phyloP scores from a whole-genome alignment of 768 basidiomycete species.

The Phallus indusiatus region DNA sequence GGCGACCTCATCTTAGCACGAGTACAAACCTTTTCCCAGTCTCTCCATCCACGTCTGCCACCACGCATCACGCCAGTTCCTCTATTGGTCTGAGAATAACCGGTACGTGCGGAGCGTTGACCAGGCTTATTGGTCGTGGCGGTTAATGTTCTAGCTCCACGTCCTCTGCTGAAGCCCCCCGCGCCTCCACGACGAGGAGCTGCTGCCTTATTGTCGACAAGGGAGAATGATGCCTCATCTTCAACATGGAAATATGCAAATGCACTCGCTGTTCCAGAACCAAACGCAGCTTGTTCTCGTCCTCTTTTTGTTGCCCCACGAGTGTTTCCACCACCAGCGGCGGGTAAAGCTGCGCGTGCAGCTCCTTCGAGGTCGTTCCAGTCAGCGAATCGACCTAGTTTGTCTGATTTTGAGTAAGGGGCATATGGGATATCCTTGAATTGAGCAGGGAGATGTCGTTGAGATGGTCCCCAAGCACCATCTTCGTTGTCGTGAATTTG shows the following conservation, averaged over 20 bases:
- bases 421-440: constrained; percentile 99
- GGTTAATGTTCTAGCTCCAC: constrained; percentile 36
- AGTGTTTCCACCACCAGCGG: constrained; percentile 24
- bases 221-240: constrained; percentile 93
- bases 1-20: neutral
- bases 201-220: constrained; percentile 82
- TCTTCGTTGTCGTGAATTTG: constrained; percentile 87
- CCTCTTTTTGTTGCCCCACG: constrained; percentile 41
- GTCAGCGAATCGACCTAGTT: constrained; percentile 94
- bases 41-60: constrained; percentile 74
- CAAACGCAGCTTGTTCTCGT: constrained; percentile 79
- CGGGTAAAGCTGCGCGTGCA: constrained; percentile 33
- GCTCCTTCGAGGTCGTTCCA: constrained; percentile 75
- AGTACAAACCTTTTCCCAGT: constrained; percentile 80
- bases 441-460: constrained; percentile 73
- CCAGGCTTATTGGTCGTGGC: constrained; percentile 18
- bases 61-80: constrained; percentile 35
- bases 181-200: constrained; percentile 61
- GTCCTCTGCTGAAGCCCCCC: constrained; percentile 38
- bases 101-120: constrained; percentile 22
- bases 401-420: constrained; percentile 97
- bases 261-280: constrained; percentile 81
- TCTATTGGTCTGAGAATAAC: constrained; percentile 10
- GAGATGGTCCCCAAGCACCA: constrained; percentile 86
- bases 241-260: constrained; percentile 98